phyloP scores from a whole-genome alignment of 23 red algal genomes.

The Chondrus crispus region DNA sequence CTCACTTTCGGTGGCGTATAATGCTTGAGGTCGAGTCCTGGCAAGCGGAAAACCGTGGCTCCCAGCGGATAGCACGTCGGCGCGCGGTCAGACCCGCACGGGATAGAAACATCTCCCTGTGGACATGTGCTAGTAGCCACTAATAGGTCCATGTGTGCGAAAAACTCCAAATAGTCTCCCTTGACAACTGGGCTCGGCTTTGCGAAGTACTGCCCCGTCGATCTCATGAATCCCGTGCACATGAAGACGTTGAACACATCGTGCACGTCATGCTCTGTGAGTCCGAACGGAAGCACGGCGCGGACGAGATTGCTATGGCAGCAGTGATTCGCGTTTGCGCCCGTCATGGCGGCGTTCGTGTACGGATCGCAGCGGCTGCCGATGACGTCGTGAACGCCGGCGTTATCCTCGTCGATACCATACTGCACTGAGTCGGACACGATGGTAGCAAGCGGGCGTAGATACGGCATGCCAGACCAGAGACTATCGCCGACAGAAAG shows the following conservation, averaged over 20 bases:
- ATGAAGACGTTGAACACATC: constrained; percentile 51
- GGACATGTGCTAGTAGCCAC: constrained; percentile 5
- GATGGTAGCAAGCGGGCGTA: constrained; percentile 38
- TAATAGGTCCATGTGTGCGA: constrained; percentile 27
- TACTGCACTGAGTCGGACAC: constrained; percentile 9
- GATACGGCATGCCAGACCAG: constrained; percentile 45
- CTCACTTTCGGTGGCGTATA: not conserved
- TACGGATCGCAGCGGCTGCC: constrained; percentile 37
- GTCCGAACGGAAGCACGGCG: not conserved
- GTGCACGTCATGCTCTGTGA: constrained; percentile 29
- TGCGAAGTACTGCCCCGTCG: constrained; percentile 14
- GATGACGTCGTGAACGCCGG: constrained; percentile 41
- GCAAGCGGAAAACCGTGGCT: not conserved
- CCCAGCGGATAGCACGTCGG: constrained; percentile 12
- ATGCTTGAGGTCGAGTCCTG: not conserved
- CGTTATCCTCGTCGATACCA: constrained; percentile 30
- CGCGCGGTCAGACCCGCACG: not conserved
- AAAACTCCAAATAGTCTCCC: constrained; percentile 27
- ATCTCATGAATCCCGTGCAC: constrained; percentile 32
- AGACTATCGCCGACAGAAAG: constrained; percentile 16
- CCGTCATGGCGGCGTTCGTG: constrained; percentile 29
- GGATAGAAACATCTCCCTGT: constrained; percentile 24
- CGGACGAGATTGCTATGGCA: constrained; percentile 24
- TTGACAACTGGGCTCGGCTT: constrained; percentile 15
- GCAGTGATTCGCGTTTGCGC: not conserved